Percentiles rank a stretch among this genome's conserved stretches.
Conservation (phyloP, 192 early-diverging fungal genomes). For the Thoreauomyces humboldtii region DNA sequence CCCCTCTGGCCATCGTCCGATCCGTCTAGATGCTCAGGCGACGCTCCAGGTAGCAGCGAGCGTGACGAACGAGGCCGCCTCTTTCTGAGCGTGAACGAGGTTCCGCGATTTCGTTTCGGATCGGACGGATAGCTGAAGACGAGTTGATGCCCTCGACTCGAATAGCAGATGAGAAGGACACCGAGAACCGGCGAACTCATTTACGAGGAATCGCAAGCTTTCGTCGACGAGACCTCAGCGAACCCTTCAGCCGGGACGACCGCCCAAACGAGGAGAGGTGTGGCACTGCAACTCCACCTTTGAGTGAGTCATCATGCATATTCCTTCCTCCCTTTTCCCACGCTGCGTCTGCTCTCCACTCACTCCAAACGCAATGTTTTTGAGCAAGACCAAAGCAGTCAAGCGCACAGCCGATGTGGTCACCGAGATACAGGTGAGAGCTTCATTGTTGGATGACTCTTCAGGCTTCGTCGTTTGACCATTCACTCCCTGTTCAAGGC, state of each 20-base stretch:
- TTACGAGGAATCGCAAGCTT: neutral
- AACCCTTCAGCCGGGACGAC: no score
- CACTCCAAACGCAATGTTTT: no score
- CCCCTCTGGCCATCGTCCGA: neutral
- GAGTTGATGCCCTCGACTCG: conserved; percentile 66
- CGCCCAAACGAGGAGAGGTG: no score
- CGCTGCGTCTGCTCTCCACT: no score
- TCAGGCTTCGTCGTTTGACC: neutral
- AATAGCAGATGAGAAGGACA: conserved; percentile 67
- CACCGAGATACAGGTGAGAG: conserved; percentile 22
- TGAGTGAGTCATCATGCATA: no score
- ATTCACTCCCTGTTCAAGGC: conserved; percentile 5
- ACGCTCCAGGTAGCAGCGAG: neutral
- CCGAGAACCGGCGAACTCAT: conserved; percentile 26
- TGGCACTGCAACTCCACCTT: no score
- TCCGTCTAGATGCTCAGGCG: neutral
- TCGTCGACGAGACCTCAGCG: no score
- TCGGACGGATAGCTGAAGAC: conserved; percentile 71
- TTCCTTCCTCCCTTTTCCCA: no score
- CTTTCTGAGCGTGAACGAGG: conserved; percentile 21
- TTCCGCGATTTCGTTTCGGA: neutral
- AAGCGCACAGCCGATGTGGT: conserved; percentile 16
- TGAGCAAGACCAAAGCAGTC: conserved; percentile 11
- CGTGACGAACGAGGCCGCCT: conserved; percentile 5
- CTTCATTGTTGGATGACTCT: no score